Percentiles rank a stretch among this genome's conserved stretches.
Conservation (phyloP, 495 filamentous ascomycete species). For the Penicillium angulare region DNA sequence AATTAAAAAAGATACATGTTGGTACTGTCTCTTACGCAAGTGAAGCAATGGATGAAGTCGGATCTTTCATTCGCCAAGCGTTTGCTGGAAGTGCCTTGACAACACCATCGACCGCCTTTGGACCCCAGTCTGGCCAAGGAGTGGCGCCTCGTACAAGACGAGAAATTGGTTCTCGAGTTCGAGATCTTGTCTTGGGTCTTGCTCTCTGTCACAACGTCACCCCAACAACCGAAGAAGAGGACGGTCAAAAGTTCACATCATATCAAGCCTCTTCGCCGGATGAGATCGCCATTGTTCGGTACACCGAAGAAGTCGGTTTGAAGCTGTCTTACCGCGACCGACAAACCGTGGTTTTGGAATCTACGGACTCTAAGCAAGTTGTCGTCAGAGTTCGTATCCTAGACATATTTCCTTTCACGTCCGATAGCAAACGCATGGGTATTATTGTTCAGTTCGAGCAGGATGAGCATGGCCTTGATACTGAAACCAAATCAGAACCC, state of each 20-base stretch:
- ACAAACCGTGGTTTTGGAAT: slow-evolving; percentile 76
- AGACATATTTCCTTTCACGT: slow-evolving; percentile 96
- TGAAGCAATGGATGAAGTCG: slow-evolving; percentile 97
- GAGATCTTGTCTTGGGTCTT: slow-evolving; percentile 86
- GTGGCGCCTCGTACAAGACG: slow-evolving; percentile 76
- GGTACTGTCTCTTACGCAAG: slow-evolving; percentile 97
- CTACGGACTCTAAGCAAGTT: slow-evolving; percentile 67
- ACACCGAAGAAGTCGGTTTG: slow-evolving; percentile 91
- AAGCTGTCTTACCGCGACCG: slow-evolving; percentile 84
- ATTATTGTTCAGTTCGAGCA: slow-evolving; percentile 83
- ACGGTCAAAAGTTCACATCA: slow-evolving; percentile 71
- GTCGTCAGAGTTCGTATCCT: slow-evolving; percentile 88
- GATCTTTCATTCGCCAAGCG: slow-evolving; percentile 77
- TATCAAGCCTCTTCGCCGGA: slow-evolving; percentile 98
- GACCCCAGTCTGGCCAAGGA: slow-evolving; percentile 53
- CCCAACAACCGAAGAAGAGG: slow-evolving; percentile 79
- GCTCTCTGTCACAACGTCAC: slow-evolving; percentile 98
- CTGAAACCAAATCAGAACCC: slow-evolving; percentile 39
- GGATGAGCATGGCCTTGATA: slow-evolving; percentile 33
- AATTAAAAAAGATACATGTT: slow-evolving; percentile 97
- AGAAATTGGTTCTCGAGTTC: slow-evolving; percentile 89
- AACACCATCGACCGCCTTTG: slow-evolving; percentile 71
- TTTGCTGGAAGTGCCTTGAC: slow-evolving; percentile 63
- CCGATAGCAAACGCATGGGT: slow-evolving; percentile 98
- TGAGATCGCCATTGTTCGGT: slow-evolving; percentile 96